Evolutionary conservation across 2,329 filamentous ascomycete genomes (phyloP), one percentile per base, ranked within the genome.

Genomic region (Xylariaceae sp.): DNA sequence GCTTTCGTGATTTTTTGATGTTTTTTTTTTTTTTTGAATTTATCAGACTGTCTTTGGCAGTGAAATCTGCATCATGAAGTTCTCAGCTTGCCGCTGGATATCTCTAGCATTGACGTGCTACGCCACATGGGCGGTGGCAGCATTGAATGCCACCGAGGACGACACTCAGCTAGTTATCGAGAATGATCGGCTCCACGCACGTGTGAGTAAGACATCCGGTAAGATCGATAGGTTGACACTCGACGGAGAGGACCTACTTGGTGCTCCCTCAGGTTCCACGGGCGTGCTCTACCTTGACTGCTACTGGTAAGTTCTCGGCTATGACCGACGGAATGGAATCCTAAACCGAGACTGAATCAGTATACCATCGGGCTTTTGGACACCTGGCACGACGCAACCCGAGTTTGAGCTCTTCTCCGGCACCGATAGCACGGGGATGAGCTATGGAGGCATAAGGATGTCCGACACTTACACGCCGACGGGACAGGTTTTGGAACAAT

Each of bases 261-360:
- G 82, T 10, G 72, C 73, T 1, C 63, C 66, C 15, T 73, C 72
- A n/a, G 77, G 76, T 15, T 74, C 73, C 15, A 76, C 71, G 3
- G 83, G 83, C 30, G 80, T 82, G 0, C 81, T 82, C 1, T 85
- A 86, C 66, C 78, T 87, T 4, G 84, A 87, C 69, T 87, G 84
- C 68, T 84, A 86, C 70, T 87, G 84, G 64, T 67, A 53, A 64
- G 58, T 65, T 56, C 60, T 51, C 42, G 44, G 42, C 51, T 54
- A 54, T 57, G 54, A 39, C 17, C 11, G 35, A 10, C 55, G 37
- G 62, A 57, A 60, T 55, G 61, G 54, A 51, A 47, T 60, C 37
- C 47, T 57, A 44, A 58, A 52, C 59, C 67, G 35, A 69, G 39
- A 39, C 45, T 39, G 53, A 48, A 49, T 58, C 53, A 68, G 64